Evolutionary conservation across 2,329 filamentous ascomycete genomes (phyloP).

Genomic region (Trichoderma sp.): DNA sequence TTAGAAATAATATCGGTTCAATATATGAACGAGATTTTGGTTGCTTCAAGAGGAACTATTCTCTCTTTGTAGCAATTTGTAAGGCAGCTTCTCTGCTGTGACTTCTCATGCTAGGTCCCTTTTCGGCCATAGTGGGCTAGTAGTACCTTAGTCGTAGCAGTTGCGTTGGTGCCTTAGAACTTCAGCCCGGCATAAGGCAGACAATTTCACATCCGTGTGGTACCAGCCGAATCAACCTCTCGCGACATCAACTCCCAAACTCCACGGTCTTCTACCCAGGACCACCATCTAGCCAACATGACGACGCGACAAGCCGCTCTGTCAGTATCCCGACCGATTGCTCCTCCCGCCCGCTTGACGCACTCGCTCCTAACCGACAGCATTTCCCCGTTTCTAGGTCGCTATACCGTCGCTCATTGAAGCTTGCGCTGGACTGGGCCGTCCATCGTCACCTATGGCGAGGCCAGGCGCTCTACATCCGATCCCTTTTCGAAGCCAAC

Average conservation of each 20-base stretch:
- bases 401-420: constrained; percentile 89
- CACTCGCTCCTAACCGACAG: constrained; percentile 30
- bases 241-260: constrained; percentile 7
- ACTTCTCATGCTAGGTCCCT: too few species aligned
- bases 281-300: constrained; percentile 32
- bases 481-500: constrained; percentile 93
- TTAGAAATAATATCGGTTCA: too few species aligned
- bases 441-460: constrained; percentile 93
- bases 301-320: constrained; percentile 52
- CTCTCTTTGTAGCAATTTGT: too few species aligned
- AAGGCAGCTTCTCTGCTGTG: too few species aligned
- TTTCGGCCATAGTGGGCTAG: too few species aligned
- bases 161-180: constrained; percentile 17
- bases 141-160: too few species aligned
- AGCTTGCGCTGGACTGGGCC: constrained; percentile 92
- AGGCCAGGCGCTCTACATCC: constrained; percentile 93
- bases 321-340: constrained; percentile 43
- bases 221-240: not conserved
- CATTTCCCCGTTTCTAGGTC: constrained; percentile 49
- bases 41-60: too few species aligned
- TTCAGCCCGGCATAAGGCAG: constrained; percentile 10
- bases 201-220: constrained; percentile 5
- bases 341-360: constrained; percentile 6
- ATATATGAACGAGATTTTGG: too few species aligned
- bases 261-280: constrained; percentile 26